Conservation (phyloP, 148 eudicot genomes). For the Rhododendron henanense region DNA sequence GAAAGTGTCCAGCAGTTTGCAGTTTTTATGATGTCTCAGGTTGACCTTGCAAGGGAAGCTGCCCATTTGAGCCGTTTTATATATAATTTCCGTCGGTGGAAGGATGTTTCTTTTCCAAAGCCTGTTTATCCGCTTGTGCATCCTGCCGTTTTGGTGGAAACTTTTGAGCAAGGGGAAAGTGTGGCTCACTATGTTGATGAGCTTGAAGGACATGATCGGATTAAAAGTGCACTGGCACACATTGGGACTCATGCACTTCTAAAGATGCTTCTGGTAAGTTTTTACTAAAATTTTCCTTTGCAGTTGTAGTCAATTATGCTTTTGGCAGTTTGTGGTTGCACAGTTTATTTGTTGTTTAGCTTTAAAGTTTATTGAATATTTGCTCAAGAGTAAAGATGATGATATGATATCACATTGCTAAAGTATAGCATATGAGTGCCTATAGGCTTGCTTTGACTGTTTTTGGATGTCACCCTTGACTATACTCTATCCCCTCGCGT, state of each 20-base stretch:
- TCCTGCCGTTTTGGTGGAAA: constrained; percentile 92
- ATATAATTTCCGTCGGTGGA: constrained; percentile 82
- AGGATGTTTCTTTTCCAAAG: constrained; percentile 90
- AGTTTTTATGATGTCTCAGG: constrained; percentile 95
- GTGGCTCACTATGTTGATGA: constrained; percentile 79
- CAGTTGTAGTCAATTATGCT: background rate
- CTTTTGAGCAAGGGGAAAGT: constrained; percentile 89
- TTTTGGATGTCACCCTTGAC: background rate
- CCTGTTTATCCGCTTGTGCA: constrained; percentile 93
- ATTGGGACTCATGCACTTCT: constrained; percentile 93
- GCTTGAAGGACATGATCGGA: constrained; percentile 57
- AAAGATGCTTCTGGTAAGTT: constrained; percentile 82
- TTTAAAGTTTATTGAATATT: background rate
- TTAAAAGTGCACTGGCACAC: constrained; percentile 78
- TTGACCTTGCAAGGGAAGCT: constrained; percentile 93
- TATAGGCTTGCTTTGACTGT: background rate
- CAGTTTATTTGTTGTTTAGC: background rate
- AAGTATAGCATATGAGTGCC: background rate
- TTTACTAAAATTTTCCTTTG: background rate
- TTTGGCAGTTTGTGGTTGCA: background rate
- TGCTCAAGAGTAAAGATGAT: background rate
- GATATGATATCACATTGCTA: background rate
- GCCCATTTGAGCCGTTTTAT: constrained; percentile 90
- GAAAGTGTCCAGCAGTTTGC: constrained; percentile 96
- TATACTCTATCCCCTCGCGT: background rate